Evolutionary conservation across 2,329 filamentous ascomycete species (phyloP).

Genomic region (Sporothrix pallida): DNA sequence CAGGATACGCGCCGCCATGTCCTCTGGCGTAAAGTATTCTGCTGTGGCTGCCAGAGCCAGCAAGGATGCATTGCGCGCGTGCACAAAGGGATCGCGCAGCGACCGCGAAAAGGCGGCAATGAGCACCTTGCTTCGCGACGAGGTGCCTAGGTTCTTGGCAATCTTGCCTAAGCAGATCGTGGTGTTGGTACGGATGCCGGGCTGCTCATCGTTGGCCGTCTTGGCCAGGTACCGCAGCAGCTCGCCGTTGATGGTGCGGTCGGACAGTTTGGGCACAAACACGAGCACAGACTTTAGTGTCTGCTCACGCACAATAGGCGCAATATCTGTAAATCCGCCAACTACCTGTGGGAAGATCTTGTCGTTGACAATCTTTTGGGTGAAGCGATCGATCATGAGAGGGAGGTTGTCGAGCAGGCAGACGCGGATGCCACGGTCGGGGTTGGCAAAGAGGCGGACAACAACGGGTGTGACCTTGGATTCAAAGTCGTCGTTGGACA

Average conservation of each 20-base stretch:
- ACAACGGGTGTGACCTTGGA: constrained; percentile 82
- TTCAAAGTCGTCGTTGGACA: constrained; percentile 90
- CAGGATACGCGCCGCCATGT: constrained; percentile 82
- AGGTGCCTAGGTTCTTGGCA: constrained; percentile 79
- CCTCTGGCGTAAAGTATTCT: constrained; percentile 87
- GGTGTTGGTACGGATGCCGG: constrained; percentile 95
- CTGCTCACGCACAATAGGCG: constrained; percentile 91
- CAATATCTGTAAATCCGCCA: constrained; percentile 92
- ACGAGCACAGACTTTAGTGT: constrained; percentile 92
- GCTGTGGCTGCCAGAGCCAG: constrained; percentile 84
- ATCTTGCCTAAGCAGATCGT: constrained; percentile 98
- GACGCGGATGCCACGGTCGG: constrained; percentile 89
- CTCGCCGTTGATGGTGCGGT: constrained; percentile 92
- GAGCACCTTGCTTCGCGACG: constrained; percentile 85
- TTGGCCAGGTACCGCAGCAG: constrained; percentile 89
- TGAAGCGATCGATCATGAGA: constrained; percentile 86
- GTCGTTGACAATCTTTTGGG: constrained; percentile 89
- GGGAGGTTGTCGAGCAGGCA: constrained; percentile 88
- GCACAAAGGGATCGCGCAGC: constrained; percentile 90
- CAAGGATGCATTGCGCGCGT: constrained; percentile 87
- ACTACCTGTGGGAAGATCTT: constrained; percentile 97
- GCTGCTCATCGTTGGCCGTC: constrained; percentile 96
- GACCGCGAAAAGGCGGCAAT: constrained; percentile 91
- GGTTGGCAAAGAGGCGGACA: constrained; percentile 84
- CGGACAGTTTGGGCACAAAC: constrained; percentile 86